These are phyloP conservation scores for Penstemon davidsonii DNA, from an alignment of 257 asterid genomes.

Conservation along the genomic window DNA sequence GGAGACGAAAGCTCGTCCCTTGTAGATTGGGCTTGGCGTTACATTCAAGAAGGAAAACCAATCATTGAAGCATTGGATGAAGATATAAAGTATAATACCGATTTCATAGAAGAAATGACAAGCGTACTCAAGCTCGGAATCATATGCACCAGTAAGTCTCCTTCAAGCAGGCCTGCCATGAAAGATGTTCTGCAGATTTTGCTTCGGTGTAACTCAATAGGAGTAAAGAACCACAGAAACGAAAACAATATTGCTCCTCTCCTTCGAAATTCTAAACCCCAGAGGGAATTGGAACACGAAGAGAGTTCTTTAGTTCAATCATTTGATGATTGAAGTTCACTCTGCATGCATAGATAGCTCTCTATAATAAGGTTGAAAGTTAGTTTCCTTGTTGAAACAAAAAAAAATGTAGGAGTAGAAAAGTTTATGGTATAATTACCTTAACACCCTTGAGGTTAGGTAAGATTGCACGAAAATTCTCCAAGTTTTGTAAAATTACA, in stretches of 20 bases:
- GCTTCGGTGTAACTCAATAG: conserved; percentile 39
- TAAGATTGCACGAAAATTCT: no score
- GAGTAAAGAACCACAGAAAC: conserved; percentile 32
- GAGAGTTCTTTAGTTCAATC: conserved; percentile 38
- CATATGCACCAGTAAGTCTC: conserved; percentile 58
- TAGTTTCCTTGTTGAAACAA: no score
- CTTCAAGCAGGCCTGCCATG: conserved; percentile 77
- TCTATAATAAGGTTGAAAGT: no score
- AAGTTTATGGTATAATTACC: no score
- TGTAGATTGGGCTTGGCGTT: conserved; percentile 80
- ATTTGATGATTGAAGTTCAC: conserved; percentile 27
- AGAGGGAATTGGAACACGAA: conserved; percentile 27
- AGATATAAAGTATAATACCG: conserved; percentile 56
- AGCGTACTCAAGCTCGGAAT: conserved; percentile 69
- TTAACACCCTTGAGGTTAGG: no score
- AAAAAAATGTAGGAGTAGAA: no score
- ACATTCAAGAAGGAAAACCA: conserved; percentile 47
- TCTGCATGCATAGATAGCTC: not conserved
- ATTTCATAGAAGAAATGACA: conserved; percentile 54
- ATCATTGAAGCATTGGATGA: conserved; percentile 51
- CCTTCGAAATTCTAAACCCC: conserved; percentile 45
- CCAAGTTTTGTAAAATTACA: not conserved
- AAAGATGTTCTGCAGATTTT: conserved; percentile 63
- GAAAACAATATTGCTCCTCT: conserved; percentile 68
- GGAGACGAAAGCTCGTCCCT: conserved; percentile 75